A percentile compares a stretch with the other conserved stretches of the same genome.
Evolutionary conservation across 306 rosid genomes (phyloP).

Genomic region (Quercus suber): DNA sequence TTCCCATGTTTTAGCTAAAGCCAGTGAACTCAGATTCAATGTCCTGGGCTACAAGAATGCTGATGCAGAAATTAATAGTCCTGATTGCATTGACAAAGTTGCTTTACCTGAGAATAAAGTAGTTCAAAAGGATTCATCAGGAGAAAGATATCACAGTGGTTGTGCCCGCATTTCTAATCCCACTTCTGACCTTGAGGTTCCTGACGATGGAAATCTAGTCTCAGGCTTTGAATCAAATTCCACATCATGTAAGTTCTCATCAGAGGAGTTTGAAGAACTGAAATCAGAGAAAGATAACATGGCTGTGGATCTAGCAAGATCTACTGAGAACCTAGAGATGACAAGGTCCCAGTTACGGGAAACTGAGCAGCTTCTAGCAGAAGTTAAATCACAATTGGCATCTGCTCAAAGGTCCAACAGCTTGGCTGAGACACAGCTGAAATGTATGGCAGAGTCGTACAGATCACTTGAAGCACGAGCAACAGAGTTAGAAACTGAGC

Average conservation of each 20-base stretch:
- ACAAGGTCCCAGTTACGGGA: constrained; percentile 72
- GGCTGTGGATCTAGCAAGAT: constrained; percentile 55
- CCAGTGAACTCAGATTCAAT: constrained; percentile 68
- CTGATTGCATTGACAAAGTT: constrained; percentile 96
- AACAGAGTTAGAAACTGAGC: constrained; percentile 66
- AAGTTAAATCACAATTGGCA: constrained; percentile 71
- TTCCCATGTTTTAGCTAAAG: constrained; percentile 71
- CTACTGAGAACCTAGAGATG: constrained; percentile 66
- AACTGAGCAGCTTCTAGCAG: constrained; percentile 84
- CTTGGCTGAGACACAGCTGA: constrained; percentile 91
- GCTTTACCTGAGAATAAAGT: constrained; percentile 83
- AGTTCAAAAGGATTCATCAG: constrained; percentile 50
- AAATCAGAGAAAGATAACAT: constrained; percentile 67
- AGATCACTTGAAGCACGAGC: constrained; percentile 83
- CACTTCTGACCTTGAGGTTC: constrained; percentile 74
- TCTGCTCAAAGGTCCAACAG: constrained; percentile 78
- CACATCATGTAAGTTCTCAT: constrained; percentile 41
- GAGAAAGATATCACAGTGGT: constrained; percentile 61
- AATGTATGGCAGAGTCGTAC: constrained; percentile 97
- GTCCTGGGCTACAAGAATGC: constrained; percentile 66
- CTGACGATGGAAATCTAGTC: constrained; percentile 74
- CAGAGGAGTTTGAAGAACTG: constrained; percentile 64
- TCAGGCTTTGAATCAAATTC: constrained; percentile 41
- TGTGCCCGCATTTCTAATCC: constrained; percentile 49
- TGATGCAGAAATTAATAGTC: constrained; percentile 67